Percentiles rank a stretch among this genome's conserved stretches.
Evolutionary conservation across 371 early-diverging fungal species (phyloP).

Genomic region (Parasitella parasitica): DNA sequence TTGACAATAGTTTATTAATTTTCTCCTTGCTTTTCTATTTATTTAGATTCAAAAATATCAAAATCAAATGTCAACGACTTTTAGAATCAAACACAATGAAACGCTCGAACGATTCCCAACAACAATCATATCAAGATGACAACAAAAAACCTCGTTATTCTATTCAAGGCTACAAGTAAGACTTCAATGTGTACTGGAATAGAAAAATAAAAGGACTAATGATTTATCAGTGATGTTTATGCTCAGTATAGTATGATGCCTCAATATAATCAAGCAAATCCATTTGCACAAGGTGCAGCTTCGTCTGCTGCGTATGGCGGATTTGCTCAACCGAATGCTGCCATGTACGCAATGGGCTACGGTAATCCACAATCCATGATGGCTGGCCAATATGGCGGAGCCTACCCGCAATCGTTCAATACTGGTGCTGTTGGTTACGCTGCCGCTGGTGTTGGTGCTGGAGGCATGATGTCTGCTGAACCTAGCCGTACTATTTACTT

Average conservation of each 20-base stretch:
- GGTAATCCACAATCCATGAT: background rate
- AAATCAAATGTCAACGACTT: background rate
- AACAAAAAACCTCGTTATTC: background rate
- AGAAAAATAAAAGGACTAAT: background rate
- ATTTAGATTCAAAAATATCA: background rate
- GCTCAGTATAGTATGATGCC: conserved; percentile 26
- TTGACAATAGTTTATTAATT: background rate
- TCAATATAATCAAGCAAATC: conserved; percentile 17
- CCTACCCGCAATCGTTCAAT: conserved; percentile 10
- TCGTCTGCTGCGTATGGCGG: conserved; percentile 2
- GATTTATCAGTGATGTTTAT: conserved; percentile 23
- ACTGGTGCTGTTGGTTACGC: conserved; percentile 6
- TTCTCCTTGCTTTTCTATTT: background rate
- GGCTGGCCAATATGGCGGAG: background rate
- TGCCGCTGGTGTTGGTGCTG: background rate
- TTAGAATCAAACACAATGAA: conserved; percentile 7
- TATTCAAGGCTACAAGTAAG: background rate
- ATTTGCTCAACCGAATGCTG: conserved; percentile 13
- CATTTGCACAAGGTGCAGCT: conserved; percentile 11
- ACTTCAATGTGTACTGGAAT: too few species aligned
- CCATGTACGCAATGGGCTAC: conserved; percentile 19
- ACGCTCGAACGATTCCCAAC: conserved; percentile 13
- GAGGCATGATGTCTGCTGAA: conserved; percentile 19
- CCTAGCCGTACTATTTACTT: conserved; percentile 71
- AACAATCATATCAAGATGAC: background rate